Evolutionary conservation across 1,284 basidiomycete genomes (phyloP), one percentile per base, ranked within the genome.

Genomic region (Ganoderma boninense): DNA sequence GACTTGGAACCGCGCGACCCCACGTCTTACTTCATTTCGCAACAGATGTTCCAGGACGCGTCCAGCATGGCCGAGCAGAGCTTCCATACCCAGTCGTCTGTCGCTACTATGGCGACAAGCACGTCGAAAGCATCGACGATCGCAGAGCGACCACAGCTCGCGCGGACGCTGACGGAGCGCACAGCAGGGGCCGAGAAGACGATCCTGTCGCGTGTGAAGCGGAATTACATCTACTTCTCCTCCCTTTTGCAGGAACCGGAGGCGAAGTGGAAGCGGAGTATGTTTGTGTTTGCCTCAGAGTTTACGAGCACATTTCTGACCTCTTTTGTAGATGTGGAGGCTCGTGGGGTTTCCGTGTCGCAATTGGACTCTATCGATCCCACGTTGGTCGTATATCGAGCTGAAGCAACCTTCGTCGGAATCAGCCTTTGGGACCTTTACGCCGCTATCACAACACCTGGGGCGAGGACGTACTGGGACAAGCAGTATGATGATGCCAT

Each of bases 191-290:
- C 89, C 2, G 90, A 95, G 75, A 95, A 95, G 79, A 89, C 91
- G 4, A 93, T 98, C 56, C 81, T 95, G 13, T 91, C 94, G 18
- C 86, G 97, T 70, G 94, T 99, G 40, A 90, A 93, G 77, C 88
- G 97, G 71, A 98, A 96, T 80, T 99, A 99, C 80, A 98, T 99
- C 70, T 97, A 99, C 81, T 99, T 99, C 80, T 97, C 97, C 0
- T 98, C 97, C 0, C 85, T 99, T 26, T 83, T 99, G 54, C 98
- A 99, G 81, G 98, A 99, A 79, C 98, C 98, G 0, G 97, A 99
- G 80, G 96, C 96, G 2, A 99, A 99, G 81, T 99, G 98, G 98
- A 93, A 91, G 79, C 84, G 90, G 78, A 94, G 92, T 94, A 80
- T 89, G 84, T n/a, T 64, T 38, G 42, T 60, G 44, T 66, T 59